These are phyloP conservation scores for Trichoderma breve DNA, from an alignment of 2,329 filamentous ascomycete genomes.

Conservation along the genomic window DNA sequence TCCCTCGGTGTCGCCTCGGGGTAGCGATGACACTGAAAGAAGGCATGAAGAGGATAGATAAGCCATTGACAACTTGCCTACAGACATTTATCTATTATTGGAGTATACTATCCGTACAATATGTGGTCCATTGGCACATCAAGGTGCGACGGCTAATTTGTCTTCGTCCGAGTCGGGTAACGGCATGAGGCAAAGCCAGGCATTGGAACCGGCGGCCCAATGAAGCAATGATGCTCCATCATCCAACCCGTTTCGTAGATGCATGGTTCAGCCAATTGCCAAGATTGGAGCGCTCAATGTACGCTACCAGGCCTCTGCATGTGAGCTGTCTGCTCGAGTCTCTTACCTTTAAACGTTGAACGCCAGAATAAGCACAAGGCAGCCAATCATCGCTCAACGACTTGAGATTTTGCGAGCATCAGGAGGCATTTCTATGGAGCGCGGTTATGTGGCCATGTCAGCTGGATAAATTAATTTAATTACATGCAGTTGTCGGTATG, in stretches of 20 bases:
- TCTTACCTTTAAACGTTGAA: neutral
- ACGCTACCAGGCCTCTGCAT: neutral
- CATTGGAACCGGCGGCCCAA: neutral
- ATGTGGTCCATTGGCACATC: neutral
- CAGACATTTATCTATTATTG: no score
- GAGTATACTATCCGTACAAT: neutral
- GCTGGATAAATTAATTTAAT: slow-evolving; percentile 2
- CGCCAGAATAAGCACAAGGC: neutral
- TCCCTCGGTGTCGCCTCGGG: neutral
- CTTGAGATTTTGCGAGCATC: neutral
- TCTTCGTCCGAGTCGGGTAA: neutral
- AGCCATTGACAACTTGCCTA: neutral
- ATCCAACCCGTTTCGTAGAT: neutral
- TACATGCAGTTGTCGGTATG: neutral
- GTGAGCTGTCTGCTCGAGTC: neutral
- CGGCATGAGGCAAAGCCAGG: neutral
- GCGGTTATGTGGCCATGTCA: neutral
- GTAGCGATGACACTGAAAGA: neutral
- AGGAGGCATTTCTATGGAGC: neutral
- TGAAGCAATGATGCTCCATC: slow-evolving; percentile 3
- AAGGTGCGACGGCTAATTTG: neutral
- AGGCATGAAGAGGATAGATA: neutral
- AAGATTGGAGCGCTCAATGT: neutral
- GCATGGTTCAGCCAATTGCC: neutral
- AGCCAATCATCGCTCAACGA: neutral